These are phyloP conservation scores for Papiliotrema fonsecae DNA, from an alignment of 1,284 basidiomycete species.

Conservation along the genomic window DNA sequence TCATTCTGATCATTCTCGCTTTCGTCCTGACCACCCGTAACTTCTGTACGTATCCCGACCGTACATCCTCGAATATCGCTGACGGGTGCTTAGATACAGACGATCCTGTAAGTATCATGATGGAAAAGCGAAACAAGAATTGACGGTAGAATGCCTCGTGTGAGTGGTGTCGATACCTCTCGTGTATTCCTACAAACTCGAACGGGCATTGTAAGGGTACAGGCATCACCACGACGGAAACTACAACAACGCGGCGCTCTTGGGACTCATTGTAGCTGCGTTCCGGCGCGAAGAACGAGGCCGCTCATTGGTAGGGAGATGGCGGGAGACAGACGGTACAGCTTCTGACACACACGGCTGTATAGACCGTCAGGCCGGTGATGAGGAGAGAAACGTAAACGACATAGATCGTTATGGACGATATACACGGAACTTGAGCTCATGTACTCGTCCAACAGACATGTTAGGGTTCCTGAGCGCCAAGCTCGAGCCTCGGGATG, in stretches of 20 bases:
- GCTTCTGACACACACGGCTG: too few relatives aligned
- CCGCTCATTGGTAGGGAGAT: too few relatives aligned
- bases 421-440: too few relatives aligned
- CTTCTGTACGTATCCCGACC: constrained; percentile 56
- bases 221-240: constrained; percentile 13
- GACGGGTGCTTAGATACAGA: constrained; percentile 25
- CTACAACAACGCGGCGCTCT: constrained; percentile 5
- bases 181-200: constrained; percentile 70
- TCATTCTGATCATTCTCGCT: constrained; percentile 69
- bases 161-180: constrained; percentile 81
- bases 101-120: constrained; percentile 28
- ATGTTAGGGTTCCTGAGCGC: too few relatives aligned
- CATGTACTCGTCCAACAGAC: too few relatives aligned
- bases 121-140: not conserved
- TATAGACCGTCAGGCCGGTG: too few relatives aligned
- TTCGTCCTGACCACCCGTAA: constrained; percentile 79
- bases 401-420: too few relatives aligned
- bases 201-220: constrained; percentile 74
- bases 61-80: not conserved
- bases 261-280: constrained; percentile 13
- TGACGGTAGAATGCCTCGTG: constrained; percentile 58
- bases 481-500: too few relatives aligned
- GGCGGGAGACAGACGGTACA: too few relatives aligned
- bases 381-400: too few relatives aligned
- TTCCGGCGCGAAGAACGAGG: too few relatives aligned